Base-by-base conservation (phyloP, 2,329 filamentous ascomycete genomes). In the Phaeomoniella chlamydospora region DNA sequence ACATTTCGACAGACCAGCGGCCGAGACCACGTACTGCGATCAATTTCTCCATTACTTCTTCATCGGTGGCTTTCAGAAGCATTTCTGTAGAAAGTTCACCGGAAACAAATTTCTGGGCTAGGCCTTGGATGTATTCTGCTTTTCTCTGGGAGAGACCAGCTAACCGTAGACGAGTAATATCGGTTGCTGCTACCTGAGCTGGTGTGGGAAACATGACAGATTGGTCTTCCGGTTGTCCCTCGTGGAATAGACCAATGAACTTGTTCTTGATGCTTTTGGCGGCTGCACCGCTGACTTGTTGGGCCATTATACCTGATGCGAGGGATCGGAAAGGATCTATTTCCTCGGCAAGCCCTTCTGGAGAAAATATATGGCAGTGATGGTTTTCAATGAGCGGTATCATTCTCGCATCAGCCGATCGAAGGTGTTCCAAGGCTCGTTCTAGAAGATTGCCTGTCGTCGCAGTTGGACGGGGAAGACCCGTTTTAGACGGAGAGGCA, bases 1-100 rank as follows among this genome's bases (percentile, higher is more conserved):
- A 98, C 90, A 98, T 96, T 64, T 94, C 87, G 11, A 93, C 86
- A 33, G 79, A 87, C 90, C 90, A 96, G 37, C 69, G 70, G 0
- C 90, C 90, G 34, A 96, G 61, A 0, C 90, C 90, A 6, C 88
- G 70, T 4, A 98, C 86, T 1, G 86, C 82, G 33, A 81, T 84
- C 33, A 98, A 66, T 54, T 72, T 79, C 56, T 81, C 73, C 43
- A 94, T 67, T 5, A 98, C 70, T 46, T 93, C 82, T 35, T 93
- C 87, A 54, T 98, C 90, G 4, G 75, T 72, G 2, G 84, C 85
- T 22, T 74, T 72, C 36, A 82, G 72, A 14, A 96, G 70, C 67
- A 90, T 77, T 43, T 71, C 61, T 9, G 84, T 78, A 31, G 72
- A 80, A 36, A 96, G 64, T 48, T 88, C 82, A 11, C 84, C 84